These are phyloP conservation scores for Papiliotrema nemorosa DNA, from an alignment of 1,284 basidiomycete species.

Conservation along the genomic window DNA sequence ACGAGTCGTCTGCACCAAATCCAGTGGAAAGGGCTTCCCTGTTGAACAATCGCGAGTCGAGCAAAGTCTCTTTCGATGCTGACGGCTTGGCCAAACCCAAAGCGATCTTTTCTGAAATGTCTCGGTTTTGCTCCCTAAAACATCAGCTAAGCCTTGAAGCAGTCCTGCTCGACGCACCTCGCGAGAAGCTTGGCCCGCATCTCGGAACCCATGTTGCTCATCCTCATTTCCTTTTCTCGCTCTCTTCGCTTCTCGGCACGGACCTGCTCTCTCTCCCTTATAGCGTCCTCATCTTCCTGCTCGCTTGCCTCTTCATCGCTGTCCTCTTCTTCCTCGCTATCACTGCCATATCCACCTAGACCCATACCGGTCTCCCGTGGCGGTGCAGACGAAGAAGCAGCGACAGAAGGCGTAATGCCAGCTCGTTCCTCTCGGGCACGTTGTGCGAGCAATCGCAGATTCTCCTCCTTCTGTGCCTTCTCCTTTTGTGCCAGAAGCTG, in stretches of 20 bases:
- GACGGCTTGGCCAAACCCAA: conserved; percentile 96
- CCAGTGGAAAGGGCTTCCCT: conserved; percentile 76
- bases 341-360: conserved; percentile 80
- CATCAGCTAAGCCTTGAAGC: neutral
- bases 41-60: conserved; percentile 96
- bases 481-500: conserved; percentile 97
- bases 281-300: conserved; percentile 75
- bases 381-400: conserved; percentile 20
- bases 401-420: conserved; percentile 58
- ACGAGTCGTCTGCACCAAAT: conserved; percentile 89
- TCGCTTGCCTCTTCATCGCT: conserved; percentile 49
- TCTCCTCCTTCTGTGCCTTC: conserved; percentile 95
- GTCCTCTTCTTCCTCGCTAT: conserved; percentile 50
- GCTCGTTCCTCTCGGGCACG: conserved; percentile 90
- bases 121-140: conserved; percentile 81
- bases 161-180: conserved; percentile 49
- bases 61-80: conserved; percentile 88
- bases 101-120: conserved; percentile 98
- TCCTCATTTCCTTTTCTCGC: conserved; percentile 93
- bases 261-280: conserved; percentile 82
- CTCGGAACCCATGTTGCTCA: conserved; percentile 99
- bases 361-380: conserved; percentile 58
- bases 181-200: conserved; percentile 93
- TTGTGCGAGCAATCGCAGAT: conserved; percentile 87
- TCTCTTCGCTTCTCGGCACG: conserved; percentile 87